Conservation (phyloP, 805 yeast genomes). For the Nakazawaea populi region DNA sequence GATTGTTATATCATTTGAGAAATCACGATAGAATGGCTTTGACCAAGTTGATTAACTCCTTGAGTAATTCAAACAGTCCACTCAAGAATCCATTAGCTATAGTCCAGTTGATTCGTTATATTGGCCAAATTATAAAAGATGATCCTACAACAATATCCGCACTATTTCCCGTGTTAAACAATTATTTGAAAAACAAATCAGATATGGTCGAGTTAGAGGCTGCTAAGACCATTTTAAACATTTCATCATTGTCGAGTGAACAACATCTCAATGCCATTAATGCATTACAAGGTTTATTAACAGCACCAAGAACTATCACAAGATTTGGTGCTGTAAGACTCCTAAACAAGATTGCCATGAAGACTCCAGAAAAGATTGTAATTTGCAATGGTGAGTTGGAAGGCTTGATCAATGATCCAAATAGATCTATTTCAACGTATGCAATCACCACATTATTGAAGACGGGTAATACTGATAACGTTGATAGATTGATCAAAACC, state of each 20-base stretch:
- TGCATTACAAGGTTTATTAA: conserved; percentile 67
- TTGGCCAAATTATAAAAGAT: conserved; percentile 64
- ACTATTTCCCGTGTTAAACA: conserved; percentile 58
- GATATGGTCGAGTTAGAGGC: conserved; percentile 94
- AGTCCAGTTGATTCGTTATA: conserved; percentile 78
- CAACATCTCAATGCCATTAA: conserved; percentile 66
- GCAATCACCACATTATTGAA: conserved; percentile 94
- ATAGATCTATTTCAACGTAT: conserved; percentile 90
- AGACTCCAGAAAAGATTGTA: conserved; percentile 71
- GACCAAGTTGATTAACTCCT: conserved; percentile 81
- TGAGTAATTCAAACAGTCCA: conserved; percentile 48
- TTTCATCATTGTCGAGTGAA: conserved; percentile 51
- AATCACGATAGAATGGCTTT: conserved; percentile 92
- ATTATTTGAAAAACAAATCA: conserved; percentile 71
- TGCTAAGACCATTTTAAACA: conserved; percentile 62
- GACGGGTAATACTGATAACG: conserved; percentile 87
- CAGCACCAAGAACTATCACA: conserved; percentile 86
- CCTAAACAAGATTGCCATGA: conserved; percentile 77
- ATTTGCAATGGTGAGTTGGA: conserved; percentile 84
- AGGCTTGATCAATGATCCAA: conserved; percentile 77
- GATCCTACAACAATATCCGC: conserved; percentile 59
- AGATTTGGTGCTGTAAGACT: conserved; percentile 92
- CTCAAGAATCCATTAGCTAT: conserved; percentile 79
- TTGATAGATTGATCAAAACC: conserved; percentile 82
- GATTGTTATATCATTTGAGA: conserved; percentile 80